Conservation (phyloP, 1,284 basidiomycete species). For the Ceratobasidium sp. region DNA sequence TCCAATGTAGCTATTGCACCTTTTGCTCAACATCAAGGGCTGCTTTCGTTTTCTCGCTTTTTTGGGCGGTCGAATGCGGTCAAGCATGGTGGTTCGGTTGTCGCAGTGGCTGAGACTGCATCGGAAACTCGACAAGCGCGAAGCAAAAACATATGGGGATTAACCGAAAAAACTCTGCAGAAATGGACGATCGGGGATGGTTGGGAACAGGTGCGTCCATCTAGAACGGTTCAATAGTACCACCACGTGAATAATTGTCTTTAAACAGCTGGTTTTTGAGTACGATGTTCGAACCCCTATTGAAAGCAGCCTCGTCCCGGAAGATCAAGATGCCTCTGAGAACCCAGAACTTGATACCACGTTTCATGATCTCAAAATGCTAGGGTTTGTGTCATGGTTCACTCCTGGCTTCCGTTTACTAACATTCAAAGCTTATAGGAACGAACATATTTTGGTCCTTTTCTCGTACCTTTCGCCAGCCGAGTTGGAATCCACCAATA, state of each 20-base stretch:
- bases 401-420: neutral
- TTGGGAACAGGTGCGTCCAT: constrained; percentile 45
- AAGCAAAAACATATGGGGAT: constrained; percentile 45
- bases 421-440: constrained; percentile 52
- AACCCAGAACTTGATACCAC: constrained; percentile 65
- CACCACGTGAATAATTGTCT: neutral
- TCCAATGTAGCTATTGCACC: constrained; percentile 41
- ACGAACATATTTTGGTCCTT: constrained; percentile 66
- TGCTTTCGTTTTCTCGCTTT: constrained; percentile 44
- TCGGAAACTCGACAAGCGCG: constrained; percentile 38
- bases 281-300: constrained; percentile 26
- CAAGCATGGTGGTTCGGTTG: constrained; percentile 25
- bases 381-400: neutral
- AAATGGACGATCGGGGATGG: constrained; percentile 45
- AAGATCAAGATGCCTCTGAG: constrained; percentile 34
- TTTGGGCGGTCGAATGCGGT: constrained; percentile 26
- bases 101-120: constrained; percentile 40
- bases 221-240: neutral
- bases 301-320: constrained; percentile 9
- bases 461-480: constrained; percentile 68
- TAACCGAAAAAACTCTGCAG: constrained; percentile 45
- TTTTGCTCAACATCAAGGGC: constrained; percentile 39
- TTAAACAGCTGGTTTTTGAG: constrained; percentile 11
- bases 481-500: constrained; percentile 54
- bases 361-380: constrained; percentile 51